Percentiles rank a stretch among this genome's conserved stretches.
phyloP scores from a whole-genome alignment of 2,329 filamentous ascomycete genomes.

The Thermothelomyces thermophilus region DNA sequence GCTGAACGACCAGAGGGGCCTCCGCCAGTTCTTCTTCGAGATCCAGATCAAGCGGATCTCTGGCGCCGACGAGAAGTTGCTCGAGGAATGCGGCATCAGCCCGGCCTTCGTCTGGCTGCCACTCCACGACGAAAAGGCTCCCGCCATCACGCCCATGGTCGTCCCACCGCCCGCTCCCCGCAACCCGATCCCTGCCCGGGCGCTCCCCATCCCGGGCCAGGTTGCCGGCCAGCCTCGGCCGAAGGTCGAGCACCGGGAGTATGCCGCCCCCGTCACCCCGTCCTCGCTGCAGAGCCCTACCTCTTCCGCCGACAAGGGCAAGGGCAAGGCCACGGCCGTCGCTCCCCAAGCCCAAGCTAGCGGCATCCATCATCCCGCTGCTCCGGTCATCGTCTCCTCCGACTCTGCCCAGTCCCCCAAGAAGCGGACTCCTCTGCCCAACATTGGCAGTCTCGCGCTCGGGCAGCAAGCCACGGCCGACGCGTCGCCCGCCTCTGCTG shows the following conservation, averaged over 20 bases:
- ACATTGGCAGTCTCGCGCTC: neutral
- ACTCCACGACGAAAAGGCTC: constrained; percentile 9
- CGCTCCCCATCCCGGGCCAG: constrained; percentile 1
- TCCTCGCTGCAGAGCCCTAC: neutral
- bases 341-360: neutral
- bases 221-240: neutral
- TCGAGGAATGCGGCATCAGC: constrained; percentile 16
- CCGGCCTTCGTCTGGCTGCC: constrained; percentile 14
- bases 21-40: constrained; percentile 18
- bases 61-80: constrained; percentile 14
- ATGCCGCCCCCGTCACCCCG: neutral
- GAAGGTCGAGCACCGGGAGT: constrained; percentile 1
- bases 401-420: neutral
- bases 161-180: neutral
- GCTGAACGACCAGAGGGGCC: constrained; percentile 11
- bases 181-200: neutral
- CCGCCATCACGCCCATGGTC: constrained; percentile 1
- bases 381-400: neutral
- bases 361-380: neutral
- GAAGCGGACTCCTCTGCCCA: neutral
- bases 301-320: constrained; percentile 12
- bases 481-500: neutral
- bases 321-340: constrained; percentile 6
- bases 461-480: neutral
- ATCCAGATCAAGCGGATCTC: constrained; percentile 24